Evolutionary conservation across 331 rosid genomes (phyloP).

Genomic region (Dryas integrifolia): DNA sequence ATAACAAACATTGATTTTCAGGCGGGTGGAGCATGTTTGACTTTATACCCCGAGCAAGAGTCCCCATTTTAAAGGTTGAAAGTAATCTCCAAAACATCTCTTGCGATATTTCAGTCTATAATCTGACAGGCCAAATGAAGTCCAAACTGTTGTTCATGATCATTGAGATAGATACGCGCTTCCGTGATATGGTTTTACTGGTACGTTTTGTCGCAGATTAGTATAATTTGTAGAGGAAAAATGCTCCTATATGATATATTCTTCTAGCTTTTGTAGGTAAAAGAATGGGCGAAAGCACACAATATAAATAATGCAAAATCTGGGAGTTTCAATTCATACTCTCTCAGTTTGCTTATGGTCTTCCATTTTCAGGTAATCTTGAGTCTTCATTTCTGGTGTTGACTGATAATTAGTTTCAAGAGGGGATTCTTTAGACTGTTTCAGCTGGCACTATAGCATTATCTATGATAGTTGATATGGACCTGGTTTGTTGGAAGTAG

Average conservation of each 20-base stretch:
- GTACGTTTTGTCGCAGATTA: slow-evolving; percentile 45
- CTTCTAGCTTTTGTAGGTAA: slow-evolving; percentile 66
- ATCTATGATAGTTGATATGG: slow-evolving; percentile 6
- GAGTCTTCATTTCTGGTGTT: slow-evolving; percentile 17
- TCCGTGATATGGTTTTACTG: slow-evolving; percentile 78
- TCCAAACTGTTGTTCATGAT: slow-evolving; percentile 73
- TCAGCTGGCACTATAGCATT: slow-evolving; percentile 10
- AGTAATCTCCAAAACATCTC: slow-evolving; percentile 53
- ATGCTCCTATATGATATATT: slow-evolving; percentile 31
- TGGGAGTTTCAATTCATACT: slow-evolving; percentile 81
- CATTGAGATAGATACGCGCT: slow-evolving; percentile 64
- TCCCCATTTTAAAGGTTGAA: slow-evolving; percentile 72
- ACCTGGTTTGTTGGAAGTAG: slow-evolving; percentile 5
- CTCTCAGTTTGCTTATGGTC: slow-evolving; percentile 79
- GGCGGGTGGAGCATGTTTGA: slow-evolving; percentile 61
- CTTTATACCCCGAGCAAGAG: slow-evolving; percentile 61
- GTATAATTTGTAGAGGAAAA: slow-evolving; percentile 17
- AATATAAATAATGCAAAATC: slow-evolving; percentile 64
- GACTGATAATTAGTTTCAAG: background rate
- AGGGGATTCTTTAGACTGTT: slow-evolving; percentile 1
- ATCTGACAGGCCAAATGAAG: slow-evolving; percentile 73
- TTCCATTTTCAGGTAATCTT: slow-evolving; percentile 86
- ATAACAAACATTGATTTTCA: slow-evolving; percentile 36
- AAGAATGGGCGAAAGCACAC: slow-evolving; percentile 95
- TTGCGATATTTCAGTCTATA: slow-evolving; percentile 87